phyloP scores from a whole-genome alignment of 768 basidiomycete species.

The Suillus bovinus region DNA sequence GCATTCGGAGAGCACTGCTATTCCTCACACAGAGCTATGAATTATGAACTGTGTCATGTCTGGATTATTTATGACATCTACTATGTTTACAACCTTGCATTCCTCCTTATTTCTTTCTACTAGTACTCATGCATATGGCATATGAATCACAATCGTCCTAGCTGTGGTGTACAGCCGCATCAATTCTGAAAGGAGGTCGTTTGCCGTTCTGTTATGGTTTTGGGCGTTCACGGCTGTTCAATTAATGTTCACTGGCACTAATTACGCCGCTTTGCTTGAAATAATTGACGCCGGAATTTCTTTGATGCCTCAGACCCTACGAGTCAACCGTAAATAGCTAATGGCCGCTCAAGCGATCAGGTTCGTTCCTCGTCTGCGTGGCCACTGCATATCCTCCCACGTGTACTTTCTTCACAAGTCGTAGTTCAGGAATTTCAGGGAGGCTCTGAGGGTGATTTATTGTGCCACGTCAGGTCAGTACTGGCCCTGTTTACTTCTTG shows the following conservation, averaged over 20 bases:
- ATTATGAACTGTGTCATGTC: conserved; percentile 15
- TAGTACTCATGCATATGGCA: conserved; percentile 5
- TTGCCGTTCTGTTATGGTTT: neutral
- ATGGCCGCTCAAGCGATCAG: neutral
- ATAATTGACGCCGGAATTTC: neutral
- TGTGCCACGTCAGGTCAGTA: neutral
- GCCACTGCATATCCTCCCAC: conserved; percentile 2
- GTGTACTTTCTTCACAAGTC: neutral
- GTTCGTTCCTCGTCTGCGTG: conserved; percentile 1
- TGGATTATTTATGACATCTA: conserved; percentile 23
- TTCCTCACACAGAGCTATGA: conserved; percentile 29
- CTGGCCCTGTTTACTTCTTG: conserved; percentile 1
- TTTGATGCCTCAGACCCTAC: neutral
- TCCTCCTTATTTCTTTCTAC: conserved; percentile 3
- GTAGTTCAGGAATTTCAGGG: neutral
- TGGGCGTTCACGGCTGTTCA: neutral
- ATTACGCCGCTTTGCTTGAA: neutral
- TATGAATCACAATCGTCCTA: neutral
- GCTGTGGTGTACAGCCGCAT: neutral
- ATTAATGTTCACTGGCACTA: neutral
- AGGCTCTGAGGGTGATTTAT: neutral
- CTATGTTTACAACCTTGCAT: conserved; percentile 10
- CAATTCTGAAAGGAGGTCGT: neutral
- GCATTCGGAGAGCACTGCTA: conserved; percentile 7
- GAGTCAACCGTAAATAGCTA: neutral